Evolutionary conservation across 257 asterid genomes (phyloP).

Genomic region (Perilla frutescens): DNA sequence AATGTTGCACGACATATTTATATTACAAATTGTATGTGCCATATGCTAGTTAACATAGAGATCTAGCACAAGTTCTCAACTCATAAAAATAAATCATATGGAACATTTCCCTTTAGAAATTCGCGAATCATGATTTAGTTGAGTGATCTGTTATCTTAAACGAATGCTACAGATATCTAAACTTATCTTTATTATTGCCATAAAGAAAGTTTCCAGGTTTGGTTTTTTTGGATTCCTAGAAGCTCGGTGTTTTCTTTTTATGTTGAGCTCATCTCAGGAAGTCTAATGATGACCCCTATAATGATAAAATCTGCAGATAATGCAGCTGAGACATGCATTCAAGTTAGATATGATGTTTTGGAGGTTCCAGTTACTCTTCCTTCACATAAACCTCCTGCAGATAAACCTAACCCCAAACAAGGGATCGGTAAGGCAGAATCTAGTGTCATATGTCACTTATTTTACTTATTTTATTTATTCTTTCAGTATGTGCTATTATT

Average conservation of each 20-base stretch:
- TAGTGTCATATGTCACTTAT: constrained; percentile 18
- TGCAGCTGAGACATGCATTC: constrained; percentile 62
- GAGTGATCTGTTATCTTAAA: not conserved
- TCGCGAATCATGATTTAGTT: constrained; percentile 15
- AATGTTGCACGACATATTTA: not conserved
- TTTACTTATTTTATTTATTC: not conserved
- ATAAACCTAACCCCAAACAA: constrained; percentile 97
- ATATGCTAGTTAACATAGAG: constrained; percentile 12
- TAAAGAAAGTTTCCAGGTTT: not conserved
- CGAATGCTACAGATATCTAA: not conserved
- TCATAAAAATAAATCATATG: not conserved
- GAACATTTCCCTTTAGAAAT: constrained; percentile 1
- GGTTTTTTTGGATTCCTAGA: not conserved
- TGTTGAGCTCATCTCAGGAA: not conserved
- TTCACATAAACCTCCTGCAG: constrained; percentile 86
- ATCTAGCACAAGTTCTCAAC: constrained; percentile 26
- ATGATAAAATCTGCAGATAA: constrained; percentile 53
- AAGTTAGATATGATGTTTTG: constrained; percentile 83
- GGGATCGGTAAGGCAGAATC: constrained; percentile 73
- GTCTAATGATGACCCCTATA: constrained; percentile 21
- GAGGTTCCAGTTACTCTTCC: constrained; percentile 89
- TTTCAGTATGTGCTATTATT: constrained; percentile 20
- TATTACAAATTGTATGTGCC: not conserved
- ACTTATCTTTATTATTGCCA: not conserved
- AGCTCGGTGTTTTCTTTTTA: not conserved